A percentile compares a stretch with the other conserved stretches of the same genome.
Conservation (phyloP, 139 green algal genomes). For the Pleodorina starrii region DNA sequence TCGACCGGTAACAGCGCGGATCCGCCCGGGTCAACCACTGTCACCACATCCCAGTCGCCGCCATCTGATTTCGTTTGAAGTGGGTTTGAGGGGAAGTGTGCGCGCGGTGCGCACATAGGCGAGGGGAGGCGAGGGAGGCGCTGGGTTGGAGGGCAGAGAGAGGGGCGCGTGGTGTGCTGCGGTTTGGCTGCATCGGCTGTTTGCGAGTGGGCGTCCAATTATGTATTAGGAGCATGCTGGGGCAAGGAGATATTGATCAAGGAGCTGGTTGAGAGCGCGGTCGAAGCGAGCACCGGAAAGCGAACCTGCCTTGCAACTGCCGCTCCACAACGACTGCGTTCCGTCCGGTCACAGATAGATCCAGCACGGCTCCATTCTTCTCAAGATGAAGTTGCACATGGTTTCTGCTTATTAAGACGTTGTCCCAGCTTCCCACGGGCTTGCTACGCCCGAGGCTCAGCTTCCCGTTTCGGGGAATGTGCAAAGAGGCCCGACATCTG, state of each 20-base stretch:
- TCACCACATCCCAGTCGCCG: constrained; percentile 10
- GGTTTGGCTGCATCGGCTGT: no score
- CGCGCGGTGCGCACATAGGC: no score
- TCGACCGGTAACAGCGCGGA: background rate
- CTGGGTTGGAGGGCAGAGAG: no score
- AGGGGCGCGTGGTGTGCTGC: no score
- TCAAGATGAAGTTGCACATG: background rate
- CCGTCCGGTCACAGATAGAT: background rate
- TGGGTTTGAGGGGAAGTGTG: no score
- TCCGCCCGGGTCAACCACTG: background rate
- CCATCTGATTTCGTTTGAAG: background rate
- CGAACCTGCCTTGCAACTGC: background rate
- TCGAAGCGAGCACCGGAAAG: no score
- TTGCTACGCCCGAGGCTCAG: background rate
- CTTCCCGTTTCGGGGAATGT: background rate
- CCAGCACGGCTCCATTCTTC: background rate
- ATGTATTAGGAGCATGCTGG: no score
- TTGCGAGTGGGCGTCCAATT: no score
- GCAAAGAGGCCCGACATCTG: background rate
- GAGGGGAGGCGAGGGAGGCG: no score
- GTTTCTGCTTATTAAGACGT: constrained; percentile 20
- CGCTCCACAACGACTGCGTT: background rate
- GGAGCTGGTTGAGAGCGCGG: no score
- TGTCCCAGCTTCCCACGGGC: constrained; percentile 1
- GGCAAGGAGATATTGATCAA: no score